Percentiles rank a stretch among this genome's conserved stretches.
Conservation (phyloP, 345 rosid genomes). For the Sonneratia alba region DNA sequence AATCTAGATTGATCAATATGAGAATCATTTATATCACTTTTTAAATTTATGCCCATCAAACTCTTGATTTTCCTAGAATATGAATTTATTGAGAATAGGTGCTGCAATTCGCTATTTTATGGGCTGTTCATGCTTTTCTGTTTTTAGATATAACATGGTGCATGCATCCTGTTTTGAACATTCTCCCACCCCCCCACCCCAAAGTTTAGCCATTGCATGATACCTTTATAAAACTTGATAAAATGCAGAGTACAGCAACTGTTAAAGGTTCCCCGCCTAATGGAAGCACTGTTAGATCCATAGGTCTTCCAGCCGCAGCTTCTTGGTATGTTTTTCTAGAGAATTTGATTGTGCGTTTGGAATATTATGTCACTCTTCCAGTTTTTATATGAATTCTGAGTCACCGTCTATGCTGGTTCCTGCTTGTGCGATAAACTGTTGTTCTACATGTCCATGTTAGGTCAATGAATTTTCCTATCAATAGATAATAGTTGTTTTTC, state of each 20-base stretch:
- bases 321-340: conserved; percentile 47
- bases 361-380: background rate
- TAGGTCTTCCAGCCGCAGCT: conserved; percentile 72
- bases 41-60: background rate
- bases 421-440: too few relatives aligned
- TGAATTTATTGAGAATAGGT: background rate
- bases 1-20: background rate
- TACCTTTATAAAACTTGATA: background rate
- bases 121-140: background rate
- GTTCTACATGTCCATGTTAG: too few relatives aligned
- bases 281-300: conserved; percentile 45
- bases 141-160: background rate
- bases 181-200: too few relatives aligned
- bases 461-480: too few relatives aligned
- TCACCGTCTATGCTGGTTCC: background rate
- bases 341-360: background rate
- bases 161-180: background rate
- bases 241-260: conserved; percentile 30
- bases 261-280: conserved; percentile 51
- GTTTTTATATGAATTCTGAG: background rate
- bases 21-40: background rate
- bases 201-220: background rate
- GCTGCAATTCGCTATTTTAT: background rate
- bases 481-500: too few relatives aligned
- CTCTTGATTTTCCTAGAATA: background rate